Percentiles rank a stretch among this genome's conserved stretches.
phyloP scores from a whole-genome alignment of 2,329 filamentous ascomycete genomes.

The Pezizomycotina sp. region DNA sequence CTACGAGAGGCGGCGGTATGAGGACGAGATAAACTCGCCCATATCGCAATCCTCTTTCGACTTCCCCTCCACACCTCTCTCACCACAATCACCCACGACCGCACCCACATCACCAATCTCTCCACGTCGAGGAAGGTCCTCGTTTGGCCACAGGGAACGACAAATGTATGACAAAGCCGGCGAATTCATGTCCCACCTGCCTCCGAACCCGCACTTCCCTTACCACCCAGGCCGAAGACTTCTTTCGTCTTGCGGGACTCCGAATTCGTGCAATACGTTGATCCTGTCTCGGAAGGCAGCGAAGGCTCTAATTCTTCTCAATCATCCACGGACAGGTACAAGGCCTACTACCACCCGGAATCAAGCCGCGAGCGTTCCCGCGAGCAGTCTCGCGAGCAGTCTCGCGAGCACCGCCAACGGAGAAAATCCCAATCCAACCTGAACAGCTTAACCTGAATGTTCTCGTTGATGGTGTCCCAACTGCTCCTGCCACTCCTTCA shows the following conservation, averaged over 20 bases:
- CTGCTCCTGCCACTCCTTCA: slow-evolving; percentile 8
- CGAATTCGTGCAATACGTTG: slow-evolving; percentile 20
- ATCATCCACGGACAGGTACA: slow-evolving; percentile 16
- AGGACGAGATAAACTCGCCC: slow-evolving; percentile 12
- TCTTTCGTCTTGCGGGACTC: slow-evolving; percentile 17
- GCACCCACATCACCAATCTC: slow-evolving; percentile 16
- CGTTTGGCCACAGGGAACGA: slow-evolving; percentile 14
- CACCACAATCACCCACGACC: no score
- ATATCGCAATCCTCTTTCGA: slow-evolving; percentile 18
- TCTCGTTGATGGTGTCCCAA: slow-evolving; percentile 8
- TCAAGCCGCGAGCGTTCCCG: no score
- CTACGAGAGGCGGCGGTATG: slow-evolving; percentile 17
- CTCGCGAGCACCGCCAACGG: no score
- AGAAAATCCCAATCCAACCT: slow-evolving; percentile 17
- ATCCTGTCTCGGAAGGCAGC: slow-evolving; percentile 11
- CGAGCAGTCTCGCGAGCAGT: no score
- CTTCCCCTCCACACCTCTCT: slow-evolving; percentile 18
- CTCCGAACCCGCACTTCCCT: slow-evolving; percentile 17
- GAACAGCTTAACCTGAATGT: slow-evolving; percentile 19
- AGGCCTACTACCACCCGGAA: no score
- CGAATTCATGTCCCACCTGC: slow-evolving; percentile 10
- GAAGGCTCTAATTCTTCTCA: slow-evolving; percentile 18
- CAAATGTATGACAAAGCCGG: slow-evolving; percentile 8
- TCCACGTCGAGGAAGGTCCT: slow-evolving; percentile 10
- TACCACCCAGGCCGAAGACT: slow-evolving; percentile 16